Evolutionary conservation across 192 early-diverging fungal genomes (phyloP).

Genomic region (Ambispora gerdemannii): DNA sequence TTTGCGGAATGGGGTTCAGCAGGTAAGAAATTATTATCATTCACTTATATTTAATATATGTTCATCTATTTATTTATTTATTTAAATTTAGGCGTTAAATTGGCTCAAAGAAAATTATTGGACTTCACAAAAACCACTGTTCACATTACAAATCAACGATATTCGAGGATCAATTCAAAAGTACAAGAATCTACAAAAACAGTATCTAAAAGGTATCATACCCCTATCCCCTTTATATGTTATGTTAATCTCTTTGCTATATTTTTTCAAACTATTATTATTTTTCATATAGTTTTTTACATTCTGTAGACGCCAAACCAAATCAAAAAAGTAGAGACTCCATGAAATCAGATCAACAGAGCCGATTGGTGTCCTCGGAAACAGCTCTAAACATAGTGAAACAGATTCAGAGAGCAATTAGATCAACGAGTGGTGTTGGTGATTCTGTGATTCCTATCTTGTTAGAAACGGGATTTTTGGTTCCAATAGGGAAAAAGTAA

Average conservation of each 20-base stretch:
- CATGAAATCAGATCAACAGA: too few relatives aligned
- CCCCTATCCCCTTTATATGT: background rate
- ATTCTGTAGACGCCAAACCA: too few relatives aligned
- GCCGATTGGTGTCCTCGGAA: too few relatives aligned
- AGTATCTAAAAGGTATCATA: conserved; percentile 26
- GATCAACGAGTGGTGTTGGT: conserved; percentile 46
- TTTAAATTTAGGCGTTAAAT: conserved; percentile 45
- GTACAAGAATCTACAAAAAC: conserved; percentile 17
- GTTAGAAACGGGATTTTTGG: conserved; percentile 53
- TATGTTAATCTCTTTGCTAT: background rate
- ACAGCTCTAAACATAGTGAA: conserved; percentile 32
- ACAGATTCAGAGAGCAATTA: conserved; percentile 40
- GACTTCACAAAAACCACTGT: conserved; percentile 38
- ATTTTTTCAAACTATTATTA: background rate
- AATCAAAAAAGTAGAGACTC: too few relatives aligned
- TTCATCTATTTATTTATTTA: conserved; percentile 26
- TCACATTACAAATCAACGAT: conserved; percentile 26
- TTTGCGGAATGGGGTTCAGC: conserved; percentile 46
- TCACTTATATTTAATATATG: background rate
- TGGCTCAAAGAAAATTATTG: conserved; percentile 59
- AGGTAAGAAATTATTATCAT: conserved; percentile 33
- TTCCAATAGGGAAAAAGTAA: conserved; percentile 56
- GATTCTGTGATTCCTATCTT: conserved; percentile 49
- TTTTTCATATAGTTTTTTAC: background rate
- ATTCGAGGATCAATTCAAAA: conserved; percentile 30